Percentiles rank a stretch among this genome's conserved stretches.
Evolutionary conservation across 192 early-diverging fungal species (phyloP).

Genomic region (Haplosporangium gracile): DNA sequence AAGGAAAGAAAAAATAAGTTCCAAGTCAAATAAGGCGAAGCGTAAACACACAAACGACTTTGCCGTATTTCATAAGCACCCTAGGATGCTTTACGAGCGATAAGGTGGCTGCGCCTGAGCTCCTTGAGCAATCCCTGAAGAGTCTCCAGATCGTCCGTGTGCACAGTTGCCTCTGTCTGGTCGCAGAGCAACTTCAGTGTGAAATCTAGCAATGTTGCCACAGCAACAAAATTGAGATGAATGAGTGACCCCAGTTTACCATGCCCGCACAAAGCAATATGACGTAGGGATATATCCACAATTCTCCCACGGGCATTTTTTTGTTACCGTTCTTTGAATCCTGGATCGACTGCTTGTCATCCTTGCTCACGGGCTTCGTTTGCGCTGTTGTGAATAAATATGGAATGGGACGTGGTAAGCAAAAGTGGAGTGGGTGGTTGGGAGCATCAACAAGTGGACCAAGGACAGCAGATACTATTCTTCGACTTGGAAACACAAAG

Average conservation of each 20-base stretch:
- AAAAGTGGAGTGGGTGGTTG: neutral
- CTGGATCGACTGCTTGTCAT: constrained; percentile 36
- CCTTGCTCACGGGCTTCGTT: constrained; percentile 45
- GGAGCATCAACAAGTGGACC: neutral
- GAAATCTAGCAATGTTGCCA: constrained; percentile 18
- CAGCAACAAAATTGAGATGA: neutral
- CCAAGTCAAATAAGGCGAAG: neutral
- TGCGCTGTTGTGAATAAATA: constrained; percentile 21
- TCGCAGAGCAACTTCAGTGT: constrained; percentile 48
- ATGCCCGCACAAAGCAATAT: neutral
- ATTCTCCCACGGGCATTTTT: neutral
- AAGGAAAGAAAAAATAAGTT: neutral
- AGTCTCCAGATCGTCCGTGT: constrained; percentile 42
- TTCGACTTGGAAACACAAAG: neutral
- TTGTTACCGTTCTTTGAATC: constrained; percentile 39
- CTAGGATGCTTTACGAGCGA: constrained; percentile 33
- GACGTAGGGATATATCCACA: neutral
- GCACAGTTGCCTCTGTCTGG: constrained; percentile 39
- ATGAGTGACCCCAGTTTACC: neutral
- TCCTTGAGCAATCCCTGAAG: constrained; percentile 45
- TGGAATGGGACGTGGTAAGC: neutral
- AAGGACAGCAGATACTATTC: neutral
- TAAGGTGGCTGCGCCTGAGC: constrained; percentile 44
- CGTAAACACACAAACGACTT: neutral
- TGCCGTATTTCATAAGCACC: neutral